Conservation (phyloP, 768 basidiomycete species). For the Suillus brevipes region DNA sequence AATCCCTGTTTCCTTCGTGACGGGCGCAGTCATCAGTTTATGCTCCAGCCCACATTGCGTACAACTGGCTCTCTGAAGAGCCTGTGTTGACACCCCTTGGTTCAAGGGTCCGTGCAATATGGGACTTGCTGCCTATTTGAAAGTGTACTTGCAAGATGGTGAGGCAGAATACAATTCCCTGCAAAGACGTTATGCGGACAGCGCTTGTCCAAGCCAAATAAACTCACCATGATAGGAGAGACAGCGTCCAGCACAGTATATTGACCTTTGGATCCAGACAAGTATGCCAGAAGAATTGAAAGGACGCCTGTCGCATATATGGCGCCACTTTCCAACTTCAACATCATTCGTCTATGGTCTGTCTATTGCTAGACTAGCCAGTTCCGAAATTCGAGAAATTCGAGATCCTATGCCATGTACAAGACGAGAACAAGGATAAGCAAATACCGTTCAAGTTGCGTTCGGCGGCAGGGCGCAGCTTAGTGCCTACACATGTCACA, state of each 20-base stretch:
- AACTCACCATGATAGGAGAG: constrained; percentile 3
- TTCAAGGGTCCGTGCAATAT: background rate
- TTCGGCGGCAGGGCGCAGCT: no score
- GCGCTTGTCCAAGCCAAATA: background rate
- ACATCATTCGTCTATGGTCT: no score
- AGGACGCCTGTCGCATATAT: constrained; percentile 5
- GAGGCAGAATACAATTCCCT: constrained; percentile 10
- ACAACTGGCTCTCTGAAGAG: background rate
- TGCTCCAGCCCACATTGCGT: background rate
- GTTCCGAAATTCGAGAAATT: no score
- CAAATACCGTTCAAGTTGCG: no score
- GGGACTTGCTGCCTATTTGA: constrained; percentile 2
- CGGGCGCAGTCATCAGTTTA: background rate
- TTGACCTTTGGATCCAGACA: constrained; percentile 6
- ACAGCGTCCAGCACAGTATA: background rate
- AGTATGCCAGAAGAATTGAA: constrained; percentile 1
- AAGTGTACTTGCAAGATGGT: constrained; percentile 12
- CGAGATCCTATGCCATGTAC: no score
- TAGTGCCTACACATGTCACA: no score
- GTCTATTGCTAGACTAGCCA: no score
- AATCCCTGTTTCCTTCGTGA: background rate
- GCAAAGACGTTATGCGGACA: background rate
- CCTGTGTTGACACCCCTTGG: background rate
- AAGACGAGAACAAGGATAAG: no score
- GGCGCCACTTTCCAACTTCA: constrained; percentile 7